Evolutionary conservation across 1,284 basidiomycete species (phyloP), one percentile per base, ranked within the genome.

Genomic region (Wolfiporia cocos): DNA sequence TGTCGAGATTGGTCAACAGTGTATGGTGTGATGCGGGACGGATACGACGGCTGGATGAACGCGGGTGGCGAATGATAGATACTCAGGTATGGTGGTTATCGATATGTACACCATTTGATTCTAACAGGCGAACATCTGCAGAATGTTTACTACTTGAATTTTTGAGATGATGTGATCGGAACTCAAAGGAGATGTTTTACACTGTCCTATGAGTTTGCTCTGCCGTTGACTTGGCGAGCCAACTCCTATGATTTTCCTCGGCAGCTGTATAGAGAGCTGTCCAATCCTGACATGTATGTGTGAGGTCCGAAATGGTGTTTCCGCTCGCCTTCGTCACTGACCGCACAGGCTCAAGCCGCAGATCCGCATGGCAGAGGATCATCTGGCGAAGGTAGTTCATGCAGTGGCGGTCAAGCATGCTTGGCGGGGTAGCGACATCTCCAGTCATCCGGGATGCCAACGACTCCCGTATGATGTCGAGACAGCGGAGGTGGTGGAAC

Each of bases 331-430:
- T 35, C 9, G 21, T 10, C 17, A 9, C 30, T 18, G 22, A n/a
- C n/a, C n/a, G 5, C 11, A 34, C 22, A 14, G 30, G 18, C 33
- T 50, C 45, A 4, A 51, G 28, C 15, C 44, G 32, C 38, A 44
- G 28, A 39, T 53, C 49, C 34, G 40, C 43, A 7, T 46, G 52
- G 26, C 55, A 50, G 28, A 46, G 40, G 19, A 48, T 32, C 46
- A 42, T 42, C 46, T 55, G 50, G 19, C 54, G 36, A 18, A 56
- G 20, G 39, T 56, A 56, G 42, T 52, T 52, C 44, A 56, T 28
- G 49, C 54, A 56, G 30, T 54, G 54, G 11, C 39, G 33, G 20
- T 45, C 36, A 11, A 41, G 46, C 29, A 9, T 18, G 12, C 19
- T 17, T 11, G 19, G n/a, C 10, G 30, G n/a, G 14, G 14, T 10